These are phyloP conservation scores for Aureobasidium pullulans DNA, from an alignment of 2,329 filamentous ascomycete genomes.

Conservation along the genomic window DNA sequence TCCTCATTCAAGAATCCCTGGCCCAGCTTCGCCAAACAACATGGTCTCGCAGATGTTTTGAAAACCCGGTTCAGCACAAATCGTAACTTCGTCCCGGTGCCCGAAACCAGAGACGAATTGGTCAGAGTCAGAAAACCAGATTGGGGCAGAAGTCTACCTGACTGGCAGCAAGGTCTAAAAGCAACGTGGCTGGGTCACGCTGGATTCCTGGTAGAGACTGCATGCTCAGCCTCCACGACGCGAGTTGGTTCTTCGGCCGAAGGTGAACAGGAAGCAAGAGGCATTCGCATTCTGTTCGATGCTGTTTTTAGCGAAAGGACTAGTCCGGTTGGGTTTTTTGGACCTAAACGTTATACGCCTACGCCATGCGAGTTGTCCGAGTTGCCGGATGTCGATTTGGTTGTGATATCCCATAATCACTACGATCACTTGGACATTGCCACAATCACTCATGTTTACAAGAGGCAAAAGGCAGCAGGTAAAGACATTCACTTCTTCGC, in stretches of 20 bases:
- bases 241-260: constrained; percentile 17
- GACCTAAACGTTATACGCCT: constrained; percentile 46
- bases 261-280: constrained; percentile 23
- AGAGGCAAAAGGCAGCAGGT: constrained; percentile 26
- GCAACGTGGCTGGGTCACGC: constrained; percentile 48
- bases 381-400: constrained; percentile 44
- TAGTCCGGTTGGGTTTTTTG: constrained; percentile 38
- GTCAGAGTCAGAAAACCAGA: constrained; percentile 36
- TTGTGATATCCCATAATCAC: constrained; percentile 50
- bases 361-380: constrained; percentile 44
- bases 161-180: constrained; percentile 28
- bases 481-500: constrained; percentile 36
- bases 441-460: constrained; percentile 37
- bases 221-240: background rate
- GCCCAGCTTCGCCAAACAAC: constrained; percentile 32
- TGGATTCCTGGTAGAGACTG: constrained; percentile 41
- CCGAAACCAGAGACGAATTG: constrained; percentile 33
- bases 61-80: constrained; percentile 32
- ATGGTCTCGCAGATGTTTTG: constrained; percentile 24
- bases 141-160: constrained; percentile 25
- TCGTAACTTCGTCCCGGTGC: constrained; percentile 42
- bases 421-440: constrained; percentile 48
- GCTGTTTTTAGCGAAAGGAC: constrained; percentile 47
- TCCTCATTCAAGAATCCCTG: constrained; percentile 44
- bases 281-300: constrained; percentile 44